Evolutionary conservation across 108 stramenopile genomes (phyloP).

Genomic region (Parmales sp.): DNA sequence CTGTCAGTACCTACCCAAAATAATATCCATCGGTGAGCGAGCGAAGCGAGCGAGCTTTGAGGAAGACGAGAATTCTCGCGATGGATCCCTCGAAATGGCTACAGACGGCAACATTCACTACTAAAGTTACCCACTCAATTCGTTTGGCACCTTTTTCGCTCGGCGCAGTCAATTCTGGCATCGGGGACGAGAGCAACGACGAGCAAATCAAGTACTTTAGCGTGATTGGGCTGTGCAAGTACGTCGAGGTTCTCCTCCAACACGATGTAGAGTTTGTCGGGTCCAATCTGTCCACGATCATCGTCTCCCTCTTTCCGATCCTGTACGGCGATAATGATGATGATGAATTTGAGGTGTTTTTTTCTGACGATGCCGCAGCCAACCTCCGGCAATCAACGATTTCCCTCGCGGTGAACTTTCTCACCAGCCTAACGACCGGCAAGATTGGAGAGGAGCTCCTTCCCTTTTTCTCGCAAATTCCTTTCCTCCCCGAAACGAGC

Average conservation of each 20-base stretch:
- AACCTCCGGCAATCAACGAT: constrained; percentile 10
- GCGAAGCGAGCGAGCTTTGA: constrained; percentile 34
- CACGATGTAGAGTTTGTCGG: constrained; percentile 39
- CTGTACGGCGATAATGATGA: constrained; percentile 22
- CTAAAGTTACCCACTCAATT: constrained; percentile 13
- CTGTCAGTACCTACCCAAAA: constrained; percentile 59
- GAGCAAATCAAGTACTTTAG: constrained; percentile 18
- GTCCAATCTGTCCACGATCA: constrained; percentile 54
- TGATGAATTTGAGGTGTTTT: neutral
- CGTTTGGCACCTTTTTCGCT: neutral
- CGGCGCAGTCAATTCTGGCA: neutral
- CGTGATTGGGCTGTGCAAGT: constrained; percentile 48
- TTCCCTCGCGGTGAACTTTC: constrained; percentile 39
- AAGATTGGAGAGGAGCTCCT: constrained; percentile 37
- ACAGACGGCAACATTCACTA: neutral
- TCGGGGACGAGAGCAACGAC: neutral
- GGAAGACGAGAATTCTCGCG: neutral
- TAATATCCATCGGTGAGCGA: constrained; percentile 53
- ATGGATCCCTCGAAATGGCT: no score
- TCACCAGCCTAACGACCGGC: constrained; percentile 43
- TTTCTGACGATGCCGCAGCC: neutral
- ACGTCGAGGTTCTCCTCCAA: constrained; percentile 41
- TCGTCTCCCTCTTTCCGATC: constrained; percentile 63
- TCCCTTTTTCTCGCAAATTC: constrained; percentile 47
- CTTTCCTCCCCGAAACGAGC: constrained; percentile 53